phyloP scores from a whole-genome alignment of 257 asterid genomes.

The Petrea volubilis region DNA sequence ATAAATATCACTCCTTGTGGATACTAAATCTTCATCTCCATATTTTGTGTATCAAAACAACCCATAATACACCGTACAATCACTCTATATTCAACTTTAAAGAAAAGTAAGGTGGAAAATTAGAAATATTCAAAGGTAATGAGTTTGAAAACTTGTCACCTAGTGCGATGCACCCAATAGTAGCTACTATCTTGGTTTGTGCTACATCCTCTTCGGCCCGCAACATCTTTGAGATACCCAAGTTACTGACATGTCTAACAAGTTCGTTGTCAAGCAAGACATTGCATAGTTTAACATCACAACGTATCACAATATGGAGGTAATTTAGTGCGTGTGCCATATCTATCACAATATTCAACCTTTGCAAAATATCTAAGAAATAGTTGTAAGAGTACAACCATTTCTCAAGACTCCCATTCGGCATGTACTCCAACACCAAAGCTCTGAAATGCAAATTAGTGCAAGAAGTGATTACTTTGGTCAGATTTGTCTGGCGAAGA shows the following conservation, averaged over 20 bases:
- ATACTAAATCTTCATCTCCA: conserved; percentile 44
- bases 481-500: conserved; percentile 16
- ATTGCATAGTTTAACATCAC: conserved; percentile 45
- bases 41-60: conserved; percentile 35
- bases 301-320: conserved; percentile 33
- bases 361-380: conserved; percentile 15
- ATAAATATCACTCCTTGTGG: conserved; percentile 40
- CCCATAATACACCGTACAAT: not conserved
- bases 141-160: conserved; percentile 2
- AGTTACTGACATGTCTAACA: conserved; percentile 25
- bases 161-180: conserved; percentile 37
- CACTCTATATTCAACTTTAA: not conserved
- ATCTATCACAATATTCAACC: conserved; percentile 30
- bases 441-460: conserved; percentile 19
- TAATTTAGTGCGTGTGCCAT: conserved; percentile 30
- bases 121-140: not conserved
- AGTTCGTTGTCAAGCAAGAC: conserved; percentile 30
- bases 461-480: conserved; percentile 21
- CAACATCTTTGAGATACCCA: conserved; percentile 29
- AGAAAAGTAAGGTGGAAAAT: not conserved
- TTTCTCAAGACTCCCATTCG: conserved; percentile 26
- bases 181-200: conserved; percentile 20
- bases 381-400: conserved; percentile 24
- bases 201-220: conserved; percentile 1
- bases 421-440: conserved; percentile 24